Evolutionary conservation across 495 filamentous ascomycete genomes (phyloP), one percentile per base, ranked within the genome.

Genomic region (Penicillium goetzii): DNA sequence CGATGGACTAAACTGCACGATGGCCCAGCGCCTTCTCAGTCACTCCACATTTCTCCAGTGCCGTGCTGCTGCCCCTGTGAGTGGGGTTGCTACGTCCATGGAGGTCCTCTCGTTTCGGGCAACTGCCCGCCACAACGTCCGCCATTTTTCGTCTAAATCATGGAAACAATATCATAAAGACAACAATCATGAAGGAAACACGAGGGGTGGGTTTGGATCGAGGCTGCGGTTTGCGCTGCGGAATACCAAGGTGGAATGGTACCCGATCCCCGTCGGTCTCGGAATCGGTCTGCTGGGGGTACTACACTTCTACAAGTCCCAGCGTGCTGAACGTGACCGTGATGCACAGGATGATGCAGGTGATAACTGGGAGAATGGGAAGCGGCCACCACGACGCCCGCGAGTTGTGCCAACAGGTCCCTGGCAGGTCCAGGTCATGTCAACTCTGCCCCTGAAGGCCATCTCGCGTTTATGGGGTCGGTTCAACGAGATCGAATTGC

Each of bases 391-490:
- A 66, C 81, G 88, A 63, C 84, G 71, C 17, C 71, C 86, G 55
- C 85, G 90, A 53, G 87, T 97, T 62, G 80, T 90, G 60, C 93
- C 91, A 11, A 91, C 89, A 60, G 95, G 95, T 19, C 91, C 95
- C 72, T 99, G 95, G 93, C 91, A 96, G 71, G 90, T 99, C 25
- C 92, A 96, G 73, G 84, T 98, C 68, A 97, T 99, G 89, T 96
- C 92, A 17, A 98, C 94, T 0, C 80, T 99, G 53, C 95, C 95
- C 25, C 78, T 99, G 61, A 99, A 99, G 76, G 93, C 92, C 40
- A 83, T 98, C 58, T 97, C 93, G 11, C 86, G 96, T 28, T 68
- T 96, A 63, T 99, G 95, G 95, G 95, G 95, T 49, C 88, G 82
- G 43, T 97, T 98, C 81, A 99, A 99, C 76, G 95, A 97, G 74